Conservation (phyloP, 768 basidiomycete species). For the Phylloporus rhodoxanthus region DNA sequence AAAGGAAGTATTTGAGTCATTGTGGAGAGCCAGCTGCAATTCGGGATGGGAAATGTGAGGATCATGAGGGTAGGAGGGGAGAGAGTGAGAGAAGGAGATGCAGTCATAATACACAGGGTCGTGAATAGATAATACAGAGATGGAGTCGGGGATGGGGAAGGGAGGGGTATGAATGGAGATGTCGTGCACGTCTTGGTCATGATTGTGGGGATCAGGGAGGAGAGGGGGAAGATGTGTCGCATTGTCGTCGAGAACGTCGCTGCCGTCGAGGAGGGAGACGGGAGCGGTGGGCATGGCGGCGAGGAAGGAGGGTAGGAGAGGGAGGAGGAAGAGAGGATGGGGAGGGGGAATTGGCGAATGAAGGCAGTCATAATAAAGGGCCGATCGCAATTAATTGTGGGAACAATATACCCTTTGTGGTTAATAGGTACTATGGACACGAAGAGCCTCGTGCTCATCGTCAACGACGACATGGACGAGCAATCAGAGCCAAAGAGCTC, state of each 20-base stretch:
- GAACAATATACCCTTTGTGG: constrained; percentile 16
- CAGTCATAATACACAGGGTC: constrained; percentile 32
- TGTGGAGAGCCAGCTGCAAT: constrained; percentile 23
- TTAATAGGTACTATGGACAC: background rate
- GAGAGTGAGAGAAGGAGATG: constrained; percentile 15
- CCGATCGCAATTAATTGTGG: constrained; percentile 26
- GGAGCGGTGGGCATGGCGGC: constrained; percentile 18
- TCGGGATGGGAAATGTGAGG: constrained; percentile 24
- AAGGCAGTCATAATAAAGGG: constrained; percentile 28
- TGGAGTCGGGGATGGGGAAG: constrained; percentile 19
- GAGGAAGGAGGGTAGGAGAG: background rate
- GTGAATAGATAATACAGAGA: constrained; percentile 32
- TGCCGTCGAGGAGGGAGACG: constrained; percentile 16
- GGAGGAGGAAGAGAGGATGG: constrained; percentile 5
- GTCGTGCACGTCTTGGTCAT: constrained; percentile 30
- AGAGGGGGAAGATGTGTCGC: constrained; percentile 9
- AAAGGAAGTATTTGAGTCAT: constrained; percentile 15
- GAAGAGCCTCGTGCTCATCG: constrained; percentile 21
- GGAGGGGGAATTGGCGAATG: constrained; percentile 16
- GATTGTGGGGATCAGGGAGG: constrained; percentile 20
- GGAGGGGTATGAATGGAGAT: constrained; percentile 27
- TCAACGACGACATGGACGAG: constrained; percentile 26
- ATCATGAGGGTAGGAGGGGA: constrained; percentile 27
- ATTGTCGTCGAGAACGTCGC: constrained; percentile 17
- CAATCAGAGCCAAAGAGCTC: constrained; percentile 15